Evolutionary conservation across 202 grass and related monocot genomes (phyloP).

Genomic region (Hordeum pubiflorum): DNA sequence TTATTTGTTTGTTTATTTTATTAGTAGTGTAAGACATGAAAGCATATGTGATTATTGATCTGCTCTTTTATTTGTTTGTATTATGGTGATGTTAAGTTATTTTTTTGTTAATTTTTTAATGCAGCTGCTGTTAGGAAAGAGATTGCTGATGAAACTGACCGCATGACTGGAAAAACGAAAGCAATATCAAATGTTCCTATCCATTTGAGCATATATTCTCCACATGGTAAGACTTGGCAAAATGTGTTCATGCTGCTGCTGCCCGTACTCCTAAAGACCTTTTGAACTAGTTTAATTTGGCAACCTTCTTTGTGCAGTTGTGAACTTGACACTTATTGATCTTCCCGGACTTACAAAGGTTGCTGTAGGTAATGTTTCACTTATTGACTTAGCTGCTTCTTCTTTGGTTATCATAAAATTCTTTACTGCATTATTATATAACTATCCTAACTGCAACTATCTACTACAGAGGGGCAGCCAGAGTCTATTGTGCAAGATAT

Average conservation of each 20-base stretch:
- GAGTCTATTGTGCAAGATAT: slow-evolving; percentile 98
- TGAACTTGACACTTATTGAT: slow-evolving; percentile 98
- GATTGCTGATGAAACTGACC: slow-evolving; percentile 91
- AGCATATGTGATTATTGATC: neutral
- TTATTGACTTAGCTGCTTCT: slow-evolving; percentile 19
- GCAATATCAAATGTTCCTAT: slow-evolving; percentile 97
- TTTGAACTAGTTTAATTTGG: slow-evolving; percentile 33
- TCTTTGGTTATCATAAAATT: neutral
- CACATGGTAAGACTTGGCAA: slow-evolving; percentile 55
- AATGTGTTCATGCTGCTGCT: neutral
- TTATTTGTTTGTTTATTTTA: too few species aligned
- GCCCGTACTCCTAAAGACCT: neutral
- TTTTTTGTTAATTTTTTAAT: slow-evolving; percentile 30
- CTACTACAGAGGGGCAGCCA: slow-evolving; percentile 68
- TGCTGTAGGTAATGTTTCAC: slow-evolving; percentile 68
- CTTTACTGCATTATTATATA: slow-evolving; percentile 10
- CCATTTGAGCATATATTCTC: slow-evolving; percentile 97
- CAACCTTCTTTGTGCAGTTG: slow-evolving; percentile 57
- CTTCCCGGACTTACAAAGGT: slow-evolving; percentile 98
- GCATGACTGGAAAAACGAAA: slow-evolving; percentile 95
- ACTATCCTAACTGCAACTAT: slow-evolving; percentile 18
- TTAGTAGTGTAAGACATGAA: neutral
- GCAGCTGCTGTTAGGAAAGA: slow-evolving; percentile 97
- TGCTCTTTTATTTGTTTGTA: neutral
- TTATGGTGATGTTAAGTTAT: slow-evolving; percentile 2